Conservation (phyloP, 2,329 filamentous ascomycete genomes). For the Alternaria conjuncta region DNA sequence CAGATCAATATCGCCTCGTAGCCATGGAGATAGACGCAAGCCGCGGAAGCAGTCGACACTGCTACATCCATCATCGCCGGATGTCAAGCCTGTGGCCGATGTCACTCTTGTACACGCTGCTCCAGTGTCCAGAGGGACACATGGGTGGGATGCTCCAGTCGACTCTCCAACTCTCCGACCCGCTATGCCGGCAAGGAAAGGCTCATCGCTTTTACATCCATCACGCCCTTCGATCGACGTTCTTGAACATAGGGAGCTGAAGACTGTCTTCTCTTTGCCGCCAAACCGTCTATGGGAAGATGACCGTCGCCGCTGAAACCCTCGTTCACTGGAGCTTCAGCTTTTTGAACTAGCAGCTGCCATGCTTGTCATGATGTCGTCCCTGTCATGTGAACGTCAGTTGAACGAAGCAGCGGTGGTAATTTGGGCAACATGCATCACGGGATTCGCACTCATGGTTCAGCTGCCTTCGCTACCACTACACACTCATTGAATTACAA, state of each 20-base stretch:
- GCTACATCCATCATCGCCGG: conserved; percentile 12
- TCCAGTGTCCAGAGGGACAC: neutral
- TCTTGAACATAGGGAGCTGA: neutral
- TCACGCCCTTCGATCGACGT: conserved; percentile 15
- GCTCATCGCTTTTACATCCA: conserved; percentile 32
- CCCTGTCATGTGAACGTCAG: neutral
- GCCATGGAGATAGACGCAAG: neutral
- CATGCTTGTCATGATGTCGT: neutral
- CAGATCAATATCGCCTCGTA: neutral
- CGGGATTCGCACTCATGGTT: too few relatives aligned
- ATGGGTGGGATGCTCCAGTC: neutral
- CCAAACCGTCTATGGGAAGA: neutral
- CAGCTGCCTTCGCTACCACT: too few relatives aligned
- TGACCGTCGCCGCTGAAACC: neutral
- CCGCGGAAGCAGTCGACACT: conserved; percentile 9
- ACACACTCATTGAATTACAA: too few relatives aligned
- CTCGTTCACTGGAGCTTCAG: neutral
- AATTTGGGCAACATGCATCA: too few relatives aligned
- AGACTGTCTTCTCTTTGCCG: conserved; percentile 4
- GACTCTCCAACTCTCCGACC: neutral
- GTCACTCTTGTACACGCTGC: neutral
- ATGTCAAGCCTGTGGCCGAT: neutral
- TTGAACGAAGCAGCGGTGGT: neutral
- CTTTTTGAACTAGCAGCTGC: neutral
- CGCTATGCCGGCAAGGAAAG: neutral